Evolutionary conservation across 2,329 filamentous ascomycete genomes (phyloP).

Genomic region (Aspergillus sergii): DNA sequence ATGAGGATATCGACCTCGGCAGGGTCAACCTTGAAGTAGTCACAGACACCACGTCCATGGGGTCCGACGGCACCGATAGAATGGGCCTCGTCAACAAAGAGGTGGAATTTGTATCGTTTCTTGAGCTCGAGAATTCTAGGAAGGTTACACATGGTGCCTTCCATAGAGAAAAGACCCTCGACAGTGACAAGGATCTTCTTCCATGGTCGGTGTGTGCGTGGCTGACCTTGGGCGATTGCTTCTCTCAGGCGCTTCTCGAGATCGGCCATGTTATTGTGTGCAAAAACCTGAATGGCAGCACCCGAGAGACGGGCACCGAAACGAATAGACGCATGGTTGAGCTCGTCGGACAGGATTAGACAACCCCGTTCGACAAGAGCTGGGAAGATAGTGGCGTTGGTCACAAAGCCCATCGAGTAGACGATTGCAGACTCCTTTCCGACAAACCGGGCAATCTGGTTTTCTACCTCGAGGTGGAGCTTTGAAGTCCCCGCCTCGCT

Average conservation of each 20-base stretch:
- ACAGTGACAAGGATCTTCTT: conserved; percentile 96
- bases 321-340: conserved; percentile 95
- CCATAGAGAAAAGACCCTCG: conserved; percentile 97
- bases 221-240: conserved; percentile 90
- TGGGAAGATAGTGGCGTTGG: conserved; percentile 90
- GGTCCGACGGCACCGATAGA: conserved; percentile 89
- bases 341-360: conserved; percentile 88
- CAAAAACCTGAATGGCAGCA: conserved; percentile 89
- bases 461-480: conserved; percentile 81
- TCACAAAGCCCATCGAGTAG: conserved; percentile 97
- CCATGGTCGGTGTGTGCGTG: conserved; percentile 93
- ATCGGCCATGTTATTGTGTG: conserved; percentile 88
- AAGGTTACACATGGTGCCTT: conserved; percentile 94
- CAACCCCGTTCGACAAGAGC: conserved; percentile 87
- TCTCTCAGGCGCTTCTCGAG: conserved; percentile 83
- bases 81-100: conserved; percentile 94
- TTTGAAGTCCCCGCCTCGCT: conserved; percentile 82
- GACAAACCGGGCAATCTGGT: conserved; percentile 81
- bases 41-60: conserved; percentile 86
- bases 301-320: conserved; percentile 88
- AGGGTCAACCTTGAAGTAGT: conserved; percentile 89
- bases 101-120: conserved; percentile 90
- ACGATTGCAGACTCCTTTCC: conserved; percentile 91
- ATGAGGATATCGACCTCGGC: conserved; percentile 88
- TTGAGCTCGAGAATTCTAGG: conserved; percentile 81